A percentile compares a stretch with the other conserved stretches of the same genome.
Conservation (phyloP, 2,329 filamentous ascomycete genomes). For the Cladosporium sp. region DNA sequence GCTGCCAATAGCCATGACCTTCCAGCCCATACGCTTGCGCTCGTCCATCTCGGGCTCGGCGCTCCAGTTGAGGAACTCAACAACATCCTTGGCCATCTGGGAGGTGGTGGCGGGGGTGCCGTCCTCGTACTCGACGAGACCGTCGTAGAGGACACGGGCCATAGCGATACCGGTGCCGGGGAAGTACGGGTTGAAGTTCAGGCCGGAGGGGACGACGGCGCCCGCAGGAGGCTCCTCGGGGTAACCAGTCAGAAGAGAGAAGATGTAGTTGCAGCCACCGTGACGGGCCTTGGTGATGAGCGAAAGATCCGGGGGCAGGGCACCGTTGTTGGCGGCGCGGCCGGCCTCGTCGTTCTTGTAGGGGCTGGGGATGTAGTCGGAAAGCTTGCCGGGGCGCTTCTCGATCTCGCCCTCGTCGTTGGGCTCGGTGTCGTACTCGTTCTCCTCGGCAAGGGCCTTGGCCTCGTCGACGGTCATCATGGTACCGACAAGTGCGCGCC, state of each 20-base stretch:
- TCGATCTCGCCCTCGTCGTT: conserved; percentile 97
- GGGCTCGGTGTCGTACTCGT: conserved; percentile 97
- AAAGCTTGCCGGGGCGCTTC: conserved; percentile 97
- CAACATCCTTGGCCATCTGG: conserved; percentile 99
- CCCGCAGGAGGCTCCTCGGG: conserved; percentile 93
- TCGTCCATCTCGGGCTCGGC: conserved; percentile 99
- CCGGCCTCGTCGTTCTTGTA: conserved; percentile 99
- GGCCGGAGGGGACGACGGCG: conserved; percentile 74
- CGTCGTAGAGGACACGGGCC: conserved; percentile 97
- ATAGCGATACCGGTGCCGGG: conserved; percentile 98
- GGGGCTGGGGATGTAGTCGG: conserved; percentile 88
- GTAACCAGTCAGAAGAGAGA: conserved; percentile 93
- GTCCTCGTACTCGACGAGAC: conserved; percentile 96
- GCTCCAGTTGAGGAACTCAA: conserved; percentile 98
- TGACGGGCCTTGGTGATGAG: conserved; percentile 97
- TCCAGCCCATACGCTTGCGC: conserved; percentile 99
- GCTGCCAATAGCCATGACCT: conserved; percentile 77
- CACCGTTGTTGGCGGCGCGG: conserved; percentile 96
- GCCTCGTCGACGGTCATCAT: conserved; percentile 96
- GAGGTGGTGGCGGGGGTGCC: conserved; percentile 89
- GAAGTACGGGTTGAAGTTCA: conserved; percentile 99
- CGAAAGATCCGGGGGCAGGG: conserved; percentile 92
- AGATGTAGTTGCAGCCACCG: conserved; percentile 98
- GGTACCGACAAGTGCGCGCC: conserved; percentile 83
- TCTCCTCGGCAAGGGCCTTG: conserved; percentile 94